A percentile compares a stretch with the other conserved stretches of the same genome.
phyloP scores from a whole-genome alignment of 2,329 filamentous ascomycete genomes.

The Chaetomium sp. region DNA sequence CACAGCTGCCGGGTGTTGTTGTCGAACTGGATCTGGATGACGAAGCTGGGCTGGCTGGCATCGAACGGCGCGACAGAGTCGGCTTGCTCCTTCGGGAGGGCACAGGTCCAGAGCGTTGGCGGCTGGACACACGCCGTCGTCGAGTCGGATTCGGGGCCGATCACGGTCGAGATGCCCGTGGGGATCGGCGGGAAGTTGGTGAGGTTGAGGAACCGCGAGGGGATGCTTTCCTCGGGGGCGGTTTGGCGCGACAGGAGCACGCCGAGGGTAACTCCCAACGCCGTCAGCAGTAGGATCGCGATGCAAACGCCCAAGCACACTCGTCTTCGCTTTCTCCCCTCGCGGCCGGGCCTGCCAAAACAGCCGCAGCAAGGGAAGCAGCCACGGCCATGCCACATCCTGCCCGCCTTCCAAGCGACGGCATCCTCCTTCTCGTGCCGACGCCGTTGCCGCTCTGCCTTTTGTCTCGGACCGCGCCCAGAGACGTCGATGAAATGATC shows the following conservation, averaged over 20 bases:
- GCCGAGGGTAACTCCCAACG: constrained; percentile 60
- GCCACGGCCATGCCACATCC: constrained; percentile 66
- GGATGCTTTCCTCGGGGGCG: constrained; percentile 36
- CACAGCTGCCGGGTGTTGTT: constrained; percentile 56
- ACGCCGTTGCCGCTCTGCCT: constrained; percentile 54
- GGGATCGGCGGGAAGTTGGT: constrained; percentile 86
- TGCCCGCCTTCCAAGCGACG: constrained; percentile 57
- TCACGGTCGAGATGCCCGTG: constrained; percentile 77
- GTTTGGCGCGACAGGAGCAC: constrained; percentile 55
- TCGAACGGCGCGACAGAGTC: constrained; percentile 62
- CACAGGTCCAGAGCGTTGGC: constrained; percentile 81
- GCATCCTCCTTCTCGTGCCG: constrained; percentile 68
- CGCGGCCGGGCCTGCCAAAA: constrained; percentile 63
- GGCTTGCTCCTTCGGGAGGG: constrained; percentile 77
- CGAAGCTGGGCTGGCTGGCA: constrained; percentile 73
- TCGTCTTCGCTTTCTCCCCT: constrained; percentile 64
- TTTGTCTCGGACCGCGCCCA: constrained; percentile 45
- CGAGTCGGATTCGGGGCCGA: constrained; percentile 66
- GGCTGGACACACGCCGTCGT: constrained; percentile 71
- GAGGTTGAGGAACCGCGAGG: constrained; percentile 75
- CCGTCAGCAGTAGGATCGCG: constrained; percentile 56
- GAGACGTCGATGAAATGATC: constrained; percentile 48
- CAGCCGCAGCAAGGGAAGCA: constrained; percentile 66
- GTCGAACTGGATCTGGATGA: constrained; percentile 76
- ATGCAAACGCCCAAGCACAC: constrained; percentile 58